These are phyloP conservation scores for Pythium vanterpoolii DNA, from an alignment of 352 stramenopile genomes.

Conservation along the genomic window DNA sequence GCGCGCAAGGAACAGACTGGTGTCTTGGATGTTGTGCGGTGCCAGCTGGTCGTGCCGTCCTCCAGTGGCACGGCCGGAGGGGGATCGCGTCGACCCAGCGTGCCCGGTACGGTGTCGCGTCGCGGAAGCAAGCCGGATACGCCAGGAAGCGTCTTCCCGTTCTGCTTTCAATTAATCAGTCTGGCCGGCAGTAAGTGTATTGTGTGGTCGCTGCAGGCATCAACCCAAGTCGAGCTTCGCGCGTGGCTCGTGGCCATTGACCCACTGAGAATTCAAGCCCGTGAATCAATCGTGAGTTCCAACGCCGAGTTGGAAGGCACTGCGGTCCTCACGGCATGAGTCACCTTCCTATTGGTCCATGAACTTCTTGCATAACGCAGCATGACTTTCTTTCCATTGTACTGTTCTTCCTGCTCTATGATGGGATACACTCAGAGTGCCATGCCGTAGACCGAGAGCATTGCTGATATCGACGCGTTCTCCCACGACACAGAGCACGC, in stretches of 20 bases:
- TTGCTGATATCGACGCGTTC: conserved; percentile 62
- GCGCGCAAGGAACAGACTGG: conserved; percentile 59
- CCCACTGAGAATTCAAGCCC: conserved; percentile 57
- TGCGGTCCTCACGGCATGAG: conserved; percentile 27
- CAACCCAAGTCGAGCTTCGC: conserved; percentile 55
- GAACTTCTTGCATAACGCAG: neutral
- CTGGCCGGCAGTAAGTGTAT: conserved; percentile 43
- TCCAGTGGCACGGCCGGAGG: neutral
- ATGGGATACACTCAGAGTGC: conserved; percentile 25
- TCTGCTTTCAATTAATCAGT: conserved; percentile 72
- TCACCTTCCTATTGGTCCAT: neutral
- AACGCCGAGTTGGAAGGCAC: conserved; percentile 17
- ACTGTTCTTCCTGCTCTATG: neutral
- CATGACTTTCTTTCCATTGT: neutral
- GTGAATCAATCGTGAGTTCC: conserved; percentile 22
- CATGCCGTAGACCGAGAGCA: conserved; percentile 69
- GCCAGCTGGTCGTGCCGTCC: conserved; percentile 47
- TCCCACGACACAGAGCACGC: conserved; percentile 75
- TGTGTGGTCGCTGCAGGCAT: conserved; percentile 76
- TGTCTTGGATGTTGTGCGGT: conserved; percentile 69
- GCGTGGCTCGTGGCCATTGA: conserved; percentile 73
- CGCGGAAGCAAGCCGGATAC: conserved; percentile 5
- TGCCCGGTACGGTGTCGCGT: conserved; percentile 10
- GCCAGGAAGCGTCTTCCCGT: conserved; percentile 30
- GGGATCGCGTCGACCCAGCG: conserved; percentile 4